phyloP scores from a whole-genome alignment of 2,329 filamentous ascomycete species.

The Apiospora marii region DNA sequence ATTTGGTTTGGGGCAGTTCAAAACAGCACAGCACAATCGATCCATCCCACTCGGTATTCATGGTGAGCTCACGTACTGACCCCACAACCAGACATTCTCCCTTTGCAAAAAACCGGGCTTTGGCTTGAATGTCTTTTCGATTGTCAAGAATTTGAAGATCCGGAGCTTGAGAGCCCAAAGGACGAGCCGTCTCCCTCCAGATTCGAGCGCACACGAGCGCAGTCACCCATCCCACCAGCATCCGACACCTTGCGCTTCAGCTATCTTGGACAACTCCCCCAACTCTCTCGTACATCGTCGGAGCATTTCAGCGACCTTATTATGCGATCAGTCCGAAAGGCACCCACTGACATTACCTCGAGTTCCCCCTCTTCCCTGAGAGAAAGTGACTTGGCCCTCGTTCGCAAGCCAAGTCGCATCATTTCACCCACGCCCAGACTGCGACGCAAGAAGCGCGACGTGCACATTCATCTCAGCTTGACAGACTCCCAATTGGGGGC shows the following conservation, averaged over 20 bases:
- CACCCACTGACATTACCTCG: background rate
- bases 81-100: background rate
- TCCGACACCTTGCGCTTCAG: background rate
- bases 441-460: conserved; percentile 10
- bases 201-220: background rate
- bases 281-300: background rate
- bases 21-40: background rate
- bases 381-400: background rate
- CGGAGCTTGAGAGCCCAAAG: conserved; percentile 23
- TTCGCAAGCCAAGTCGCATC: conserved; percentile 11
- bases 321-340: background rate
- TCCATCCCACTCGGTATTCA: background rate
- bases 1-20: background rate
- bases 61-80: background rate
- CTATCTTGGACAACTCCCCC: background rate
- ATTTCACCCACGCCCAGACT: background rate
- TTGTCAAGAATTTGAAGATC: background rate
- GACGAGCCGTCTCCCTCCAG: background rate
- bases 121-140: conserved; percentile 17
- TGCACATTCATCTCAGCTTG: conserved; percentile 7
- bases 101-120: background rate
- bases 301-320: background rate
- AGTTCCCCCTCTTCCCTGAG: background rate
- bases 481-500: conserved; percentile 15
- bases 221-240: background rate